Percentiles rank a stretch among this genome's conserved stretches.
These are phyloP conservation scores for Clarireedia paspali DNA, from an alignment of 2,329 filamentous ascomycete genomes.

Conservation along the genomic window DNA sequence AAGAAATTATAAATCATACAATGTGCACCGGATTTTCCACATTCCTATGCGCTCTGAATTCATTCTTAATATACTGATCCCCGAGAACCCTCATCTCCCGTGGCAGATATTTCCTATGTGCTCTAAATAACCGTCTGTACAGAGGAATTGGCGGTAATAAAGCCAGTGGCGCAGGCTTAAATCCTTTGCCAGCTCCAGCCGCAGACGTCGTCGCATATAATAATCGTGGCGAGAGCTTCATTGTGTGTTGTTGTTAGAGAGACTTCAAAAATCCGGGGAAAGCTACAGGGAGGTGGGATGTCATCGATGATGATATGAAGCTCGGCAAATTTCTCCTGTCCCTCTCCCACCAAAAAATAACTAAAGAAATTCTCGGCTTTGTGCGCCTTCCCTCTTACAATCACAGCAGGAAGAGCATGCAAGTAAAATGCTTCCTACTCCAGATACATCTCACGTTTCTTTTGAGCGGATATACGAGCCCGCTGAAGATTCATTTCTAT, in stretches of 20 bases:
- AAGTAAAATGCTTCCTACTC: conserved; percentile 74
- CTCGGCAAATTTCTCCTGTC: neutral
- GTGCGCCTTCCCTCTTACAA: neutral
- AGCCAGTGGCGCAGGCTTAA: conserved; percentile 24
- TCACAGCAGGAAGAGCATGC: neutral
- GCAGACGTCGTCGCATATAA: conserved; percentile 22
- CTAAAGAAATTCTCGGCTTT: conserved; percentile 7
- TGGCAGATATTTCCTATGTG: conserved; percentile 73
- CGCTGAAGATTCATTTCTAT: conserved; percentile 88
- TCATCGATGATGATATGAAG: neutral
- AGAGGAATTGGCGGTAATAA: conserved; percentile 54
- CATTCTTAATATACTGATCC: conserved; percentile 86
- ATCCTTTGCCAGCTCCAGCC: conserved; percentile 16
- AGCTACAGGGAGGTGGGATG: conserved; percentile 1
- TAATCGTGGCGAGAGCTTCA: conserved; percentile 20
- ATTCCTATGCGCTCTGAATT: conserved; percentile 76
- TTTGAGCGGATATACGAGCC: conserved; percentile 90
- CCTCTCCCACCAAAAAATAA: conserved; percentile 4
- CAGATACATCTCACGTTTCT: conserved; percentile 83
- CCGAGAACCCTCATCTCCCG: conserved; percentile 72
- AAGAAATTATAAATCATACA: conserved; percentile 43
- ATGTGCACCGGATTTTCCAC: conserved; percentile 90
- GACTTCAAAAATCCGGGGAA: neutral
- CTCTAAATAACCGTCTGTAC: conserved; percentile 79
- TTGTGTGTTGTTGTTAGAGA: conserved; percentile 7